phyloP scores from a whole-genome alignment of 2,329 filamentous ascomycete genomes.

The Penicillium sp. region DNA sequence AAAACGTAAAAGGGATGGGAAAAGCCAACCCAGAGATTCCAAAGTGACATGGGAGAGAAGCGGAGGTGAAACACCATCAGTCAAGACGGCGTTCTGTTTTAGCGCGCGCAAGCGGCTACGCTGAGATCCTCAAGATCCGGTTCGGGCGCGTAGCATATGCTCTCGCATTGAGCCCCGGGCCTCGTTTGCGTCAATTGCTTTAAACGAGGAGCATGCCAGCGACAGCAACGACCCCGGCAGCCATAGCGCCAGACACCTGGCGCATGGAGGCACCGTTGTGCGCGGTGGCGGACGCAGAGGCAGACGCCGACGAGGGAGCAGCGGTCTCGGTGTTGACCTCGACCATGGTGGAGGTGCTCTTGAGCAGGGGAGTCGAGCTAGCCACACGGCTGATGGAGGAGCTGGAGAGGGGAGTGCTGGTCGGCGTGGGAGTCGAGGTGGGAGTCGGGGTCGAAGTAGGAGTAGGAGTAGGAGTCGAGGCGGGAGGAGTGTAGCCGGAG shows the following conservation, averaged over 20 bases:
- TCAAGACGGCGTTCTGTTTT: constrained; percentile 6
- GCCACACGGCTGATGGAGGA: constrained; percentile 15
- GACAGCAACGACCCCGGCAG: constrained; percentile 34
- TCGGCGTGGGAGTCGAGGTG: constrained; percentile 10
- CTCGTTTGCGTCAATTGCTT: neutral
- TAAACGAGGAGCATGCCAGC: constrained; percentile 40
- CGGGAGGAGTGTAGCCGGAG: constrained; percentile 23
- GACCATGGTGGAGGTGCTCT: constrained; percentile 14
- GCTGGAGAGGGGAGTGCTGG: constrained; percentile 20
- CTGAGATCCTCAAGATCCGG: constrained; percentile 15
- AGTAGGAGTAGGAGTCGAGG: constrained; percentile 21
- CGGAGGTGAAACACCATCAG: neutral
- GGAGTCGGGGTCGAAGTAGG: constrained; percentile 24
- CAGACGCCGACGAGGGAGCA: constrained; percentile 9
- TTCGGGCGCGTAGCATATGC: neutral
- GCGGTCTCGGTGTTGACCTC: constrained; percentile 7
- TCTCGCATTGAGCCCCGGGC: neutral
- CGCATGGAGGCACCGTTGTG: constrained; percentile 26
- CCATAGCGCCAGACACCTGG: constrained; percentile 30
- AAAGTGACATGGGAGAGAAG: constrained; percentile 3
- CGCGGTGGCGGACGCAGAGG: constrained; percentile 15
- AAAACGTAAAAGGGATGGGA: neutral
- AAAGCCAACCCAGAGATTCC: neutral
- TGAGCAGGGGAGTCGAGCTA: constrained; percentile 24
- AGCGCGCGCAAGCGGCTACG: neutral